phyloP scores from a whole-genome alignment of 805 yeast species.

The Yarrowia phangngaensis region DNA sequence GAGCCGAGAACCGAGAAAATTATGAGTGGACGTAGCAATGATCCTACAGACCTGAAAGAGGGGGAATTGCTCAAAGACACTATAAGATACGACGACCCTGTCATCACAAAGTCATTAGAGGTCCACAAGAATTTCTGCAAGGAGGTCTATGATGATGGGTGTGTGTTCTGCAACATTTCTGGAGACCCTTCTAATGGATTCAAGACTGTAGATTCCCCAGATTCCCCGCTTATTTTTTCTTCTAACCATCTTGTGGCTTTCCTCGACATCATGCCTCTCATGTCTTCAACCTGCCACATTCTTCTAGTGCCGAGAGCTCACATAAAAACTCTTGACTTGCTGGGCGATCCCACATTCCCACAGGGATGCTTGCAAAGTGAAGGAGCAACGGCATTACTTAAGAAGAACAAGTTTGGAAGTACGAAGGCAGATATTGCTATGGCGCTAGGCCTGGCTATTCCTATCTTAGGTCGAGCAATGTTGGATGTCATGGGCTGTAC shows the following conservation, averaged over 20 bases:
- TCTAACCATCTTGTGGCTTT: conserved; percentile 38
- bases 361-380: conserved; percentile 9
- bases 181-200: conserved; percentile 30
- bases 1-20: neutral
- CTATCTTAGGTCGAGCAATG: conserved; percentile 35
- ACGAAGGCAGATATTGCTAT: conserved; percentile 29
- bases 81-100: conserved; percentile 18
- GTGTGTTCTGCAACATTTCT: conserved; percentile 38
- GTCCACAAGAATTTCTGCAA: conserved; percentile 24
- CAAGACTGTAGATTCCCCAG: conserved; percentile 29
- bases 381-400: conserved; percentile 20
- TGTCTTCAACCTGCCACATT: conserved; percentile 39
- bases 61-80: conserved; percentile 20
- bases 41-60: conserved; percentile 12
- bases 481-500: conserved; percentile 30
- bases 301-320: conserved; percentile 40
- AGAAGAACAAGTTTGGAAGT: conserved; percentile 20
- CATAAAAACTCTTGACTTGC: conserved; percentile 34
- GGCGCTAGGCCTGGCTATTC: conserved; percentile 35
- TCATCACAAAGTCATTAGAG: conserved; percentile 17
- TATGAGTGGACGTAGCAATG: conserved; percentile 8
- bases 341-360: conserved; percentile 31
- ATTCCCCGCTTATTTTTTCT: conserved; percentile 33
- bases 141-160: conserved; percentile 27
- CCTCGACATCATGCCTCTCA: conserved; percentile 42